Percentiles rank a stretch among this genome's conserved stretches.
Conservation (phyloP, 2,329 filamentous ascomycete species). For the Hymenoscyphus occultus region DNA sequence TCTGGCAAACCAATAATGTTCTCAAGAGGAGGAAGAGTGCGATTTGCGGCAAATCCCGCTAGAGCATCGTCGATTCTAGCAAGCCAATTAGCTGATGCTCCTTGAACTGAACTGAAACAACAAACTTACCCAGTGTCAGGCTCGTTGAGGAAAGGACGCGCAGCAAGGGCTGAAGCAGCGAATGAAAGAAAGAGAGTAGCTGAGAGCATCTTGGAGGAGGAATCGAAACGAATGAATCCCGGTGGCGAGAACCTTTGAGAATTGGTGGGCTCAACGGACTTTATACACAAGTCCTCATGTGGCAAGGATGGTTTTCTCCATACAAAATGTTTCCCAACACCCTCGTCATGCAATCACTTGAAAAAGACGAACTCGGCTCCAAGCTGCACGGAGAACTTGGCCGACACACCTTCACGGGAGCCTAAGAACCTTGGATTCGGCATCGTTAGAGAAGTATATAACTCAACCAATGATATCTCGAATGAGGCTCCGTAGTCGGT, state of each 20-base stretch:
- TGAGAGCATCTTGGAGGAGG: background rate
- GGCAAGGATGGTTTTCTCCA: background rate
- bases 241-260: background rate
- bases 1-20: conserved; percentile 50
- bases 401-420: background rate
- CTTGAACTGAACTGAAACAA: background rate
- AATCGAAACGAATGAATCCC: background rate
- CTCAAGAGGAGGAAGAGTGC: conserved; percentile 31
- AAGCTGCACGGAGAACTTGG: background rate
- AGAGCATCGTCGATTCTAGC: conserved; percentile 16
- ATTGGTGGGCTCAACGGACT: background rate
- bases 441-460: background rate
- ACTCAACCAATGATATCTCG: background rate
- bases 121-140: conserved; percentile 4
- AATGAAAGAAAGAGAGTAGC: background rate
- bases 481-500: background rate
- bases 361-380: background rate
- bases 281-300: background rate
- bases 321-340: background rate
- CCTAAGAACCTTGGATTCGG: background rate
- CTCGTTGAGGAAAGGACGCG: background rate
- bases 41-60: conserved; percentile 8
- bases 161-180: background rate
- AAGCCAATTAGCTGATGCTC: background rate
- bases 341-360: background rate